phyloP scores from a whole-genome alignment of 768 basidiomycete genomes.

The Hydnomerulius pinastri region DNA sequence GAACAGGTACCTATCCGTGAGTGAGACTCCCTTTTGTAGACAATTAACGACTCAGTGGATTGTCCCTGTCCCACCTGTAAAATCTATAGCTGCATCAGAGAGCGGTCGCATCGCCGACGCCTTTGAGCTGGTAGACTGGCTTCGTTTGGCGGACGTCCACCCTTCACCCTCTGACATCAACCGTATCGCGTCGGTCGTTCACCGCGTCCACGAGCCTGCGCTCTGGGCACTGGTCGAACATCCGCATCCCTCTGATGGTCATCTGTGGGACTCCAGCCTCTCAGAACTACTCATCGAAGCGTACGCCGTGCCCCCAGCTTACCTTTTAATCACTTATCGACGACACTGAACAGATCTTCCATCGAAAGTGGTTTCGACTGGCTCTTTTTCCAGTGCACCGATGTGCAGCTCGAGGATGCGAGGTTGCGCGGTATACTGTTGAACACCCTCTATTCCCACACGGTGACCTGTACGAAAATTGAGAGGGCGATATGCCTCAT shows the following conservation, averaged over 20 bases:
- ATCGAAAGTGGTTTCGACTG: conserved; percentile 40
- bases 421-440: conserved; percentile 36
- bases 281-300: conserved; percentile 12
- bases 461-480: conserved; percentile 29
- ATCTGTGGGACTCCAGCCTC: conserved; percentile 42
- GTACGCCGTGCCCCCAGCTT: conserved; percentile 24
- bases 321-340: neutral
- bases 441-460: conserved; percentile 29
- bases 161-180: conserved; percentile 39
- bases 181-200: conserved; percentile 42
- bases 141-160: conserved; percentile 47
- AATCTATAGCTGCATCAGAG: conserved; percentile 39
- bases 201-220: conserved; percentile 43
- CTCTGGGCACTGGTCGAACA: conserved; percentile 44
- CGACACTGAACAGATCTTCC: conserved; percentile 8
- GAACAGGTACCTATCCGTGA: conserved; percentile 49
- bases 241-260: conserved; percentile 42
- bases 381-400: conserved; percentile 42
- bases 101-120: conserved; percentile 40
- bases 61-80: neutral
- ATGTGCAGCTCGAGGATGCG: conserved; percentile 20
- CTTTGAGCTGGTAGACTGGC: conserved; percentile 63
- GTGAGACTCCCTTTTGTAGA: conserved; percentile 26
- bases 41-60: neutral
- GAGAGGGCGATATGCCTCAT: conserved; percentile 42